phyloP scores from a whole-genome alignment of 345 rosid genomes.

The Aurinia saxatilis region DNA sequence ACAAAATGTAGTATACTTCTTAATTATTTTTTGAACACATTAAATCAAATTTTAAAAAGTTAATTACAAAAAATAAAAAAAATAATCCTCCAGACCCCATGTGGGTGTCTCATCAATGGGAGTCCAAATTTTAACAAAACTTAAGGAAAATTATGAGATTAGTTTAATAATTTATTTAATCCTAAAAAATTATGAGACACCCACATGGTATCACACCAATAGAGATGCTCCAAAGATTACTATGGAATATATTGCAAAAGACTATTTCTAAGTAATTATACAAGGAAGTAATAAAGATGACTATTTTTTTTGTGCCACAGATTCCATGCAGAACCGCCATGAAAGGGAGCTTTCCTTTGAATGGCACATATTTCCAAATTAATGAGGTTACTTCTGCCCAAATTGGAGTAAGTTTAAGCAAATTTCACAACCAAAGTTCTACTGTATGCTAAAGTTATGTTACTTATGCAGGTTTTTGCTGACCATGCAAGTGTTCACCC shows the following conservation, averaged over 20 bases:
- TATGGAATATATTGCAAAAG: neutral
- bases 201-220: too few relatives aligned
- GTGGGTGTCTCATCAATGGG: too few relatives aligned
- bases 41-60: too few relatives aligned
- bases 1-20: too few relatives aligned
- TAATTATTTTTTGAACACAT: too few relatives aligned
- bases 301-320: slow-evolving; percentile 30
- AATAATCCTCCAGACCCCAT: too few relatives aligned
- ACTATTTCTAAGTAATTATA: neutral
- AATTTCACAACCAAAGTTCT: neutral
- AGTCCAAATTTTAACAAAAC: too few relatives aligned
- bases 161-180: too few relatives aligned
- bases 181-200: too few relatives aligned
- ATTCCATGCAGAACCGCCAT: slow-evolving; percentile 93
- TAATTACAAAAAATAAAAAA: too few relatives aligned
- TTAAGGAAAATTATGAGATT: too few relatives aligned
- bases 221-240: too few relatives aligned
- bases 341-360: slow-evolving; percentile 87
- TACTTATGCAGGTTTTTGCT: slow-evolving; percentile 64
- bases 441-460: neutral
- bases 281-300: neutral
- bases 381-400: slow-evolving; percentile 50
- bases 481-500: slow-evolving; percentile 81
- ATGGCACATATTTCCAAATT: slow-evolving; percentile 95
- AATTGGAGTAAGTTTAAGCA: neutral